Base-by-base conservation (phyloP, 164 flowering plant genomes). In the Cinnamomum micranthum region DNA sequence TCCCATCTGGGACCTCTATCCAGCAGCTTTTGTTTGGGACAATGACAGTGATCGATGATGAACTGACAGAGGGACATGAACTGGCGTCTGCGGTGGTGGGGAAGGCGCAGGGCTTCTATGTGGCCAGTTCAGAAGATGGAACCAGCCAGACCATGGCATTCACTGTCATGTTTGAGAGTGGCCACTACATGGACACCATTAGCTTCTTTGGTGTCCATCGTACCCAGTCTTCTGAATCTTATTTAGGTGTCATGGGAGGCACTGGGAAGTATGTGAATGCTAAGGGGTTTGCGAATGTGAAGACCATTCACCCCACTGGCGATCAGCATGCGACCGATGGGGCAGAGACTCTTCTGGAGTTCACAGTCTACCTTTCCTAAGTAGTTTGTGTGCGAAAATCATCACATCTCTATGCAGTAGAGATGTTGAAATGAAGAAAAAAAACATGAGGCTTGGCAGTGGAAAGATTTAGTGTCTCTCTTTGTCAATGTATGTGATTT, bases 161-260 rank as follows among this genome's bases (percentile, higher is more conserved):
- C 71, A 90, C 91, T 0, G 85, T 85, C 59, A 85, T 88, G 91
- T 85, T 88, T 51, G 85, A 83, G 85, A 78, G 80, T 5, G 87
- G 81, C 5, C 35, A 80, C 15, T 85, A 85, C 50, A 80, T 31
- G 0, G 90, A 90, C 64, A 90, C 80, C 73, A 68, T 90, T 67
- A 87, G 88, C 84, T 90, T 91, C 84, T 88, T 90, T 10, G 94
- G 97, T 0, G 87, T 89, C 3, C 89, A 85, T 66, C 73, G 85
- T 24, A 81, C 81, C 0, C 88, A 79, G 1, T 88, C 83, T 2
- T 82, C 90, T 0, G 92, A 88, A 50, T 90, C 89, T 55, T 86
- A 85, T 28, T 73, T 90, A 2, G 88, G 88, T 0, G 73, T 91
- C 70, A 93, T 90, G 87, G 98, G 95, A n/a, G 97, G 98, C 11